A percentile compares a stretch with the other conserved stretches of the same genome.
Evolutionary conservation across 345 rosid species (phyloP).

Genomic region (Erodium maritimum): DNA sequence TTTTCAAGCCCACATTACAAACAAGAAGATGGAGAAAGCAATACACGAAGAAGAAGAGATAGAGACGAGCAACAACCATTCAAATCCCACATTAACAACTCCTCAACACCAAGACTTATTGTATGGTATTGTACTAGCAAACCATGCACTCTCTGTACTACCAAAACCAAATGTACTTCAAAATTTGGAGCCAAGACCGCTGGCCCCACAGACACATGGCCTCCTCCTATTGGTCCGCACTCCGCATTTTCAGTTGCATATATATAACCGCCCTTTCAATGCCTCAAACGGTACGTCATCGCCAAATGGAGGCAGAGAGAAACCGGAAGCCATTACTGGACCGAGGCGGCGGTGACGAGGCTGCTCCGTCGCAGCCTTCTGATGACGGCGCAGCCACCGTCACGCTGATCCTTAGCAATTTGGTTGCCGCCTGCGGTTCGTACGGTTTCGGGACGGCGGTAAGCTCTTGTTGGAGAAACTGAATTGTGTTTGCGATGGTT

Average conservation of each 20-base stretch:
- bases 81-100: no score
- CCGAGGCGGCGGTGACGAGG: not conserved
- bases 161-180: not conserved
- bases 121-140: no score
- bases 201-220: not conserved
- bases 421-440: not conserved
- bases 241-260: not conserved
- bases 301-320: not conserved
- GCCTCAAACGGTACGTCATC: not conserved
- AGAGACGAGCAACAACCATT: no score
- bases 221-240: not conserved
- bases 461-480: not conserved
- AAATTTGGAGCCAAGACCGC: not conserved
- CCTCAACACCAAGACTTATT: no score
- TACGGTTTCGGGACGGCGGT: not conserved
- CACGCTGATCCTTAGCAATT: not conserved
- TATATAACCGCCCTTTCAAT: not conserved
- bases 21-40: no score
- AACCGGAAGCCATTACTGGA: not conserved
- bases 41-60: no score
- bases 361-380: not conserved
- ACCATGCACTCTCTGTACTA: not conserved
- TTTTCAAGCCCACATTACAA: no score
- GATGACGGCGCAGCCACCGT: not conserved
- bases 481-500: no score